Base-by-base conservation (phyloP, 2,329 filamentous ascomycete genomes). In the Monosporascus sp. region DNA sequence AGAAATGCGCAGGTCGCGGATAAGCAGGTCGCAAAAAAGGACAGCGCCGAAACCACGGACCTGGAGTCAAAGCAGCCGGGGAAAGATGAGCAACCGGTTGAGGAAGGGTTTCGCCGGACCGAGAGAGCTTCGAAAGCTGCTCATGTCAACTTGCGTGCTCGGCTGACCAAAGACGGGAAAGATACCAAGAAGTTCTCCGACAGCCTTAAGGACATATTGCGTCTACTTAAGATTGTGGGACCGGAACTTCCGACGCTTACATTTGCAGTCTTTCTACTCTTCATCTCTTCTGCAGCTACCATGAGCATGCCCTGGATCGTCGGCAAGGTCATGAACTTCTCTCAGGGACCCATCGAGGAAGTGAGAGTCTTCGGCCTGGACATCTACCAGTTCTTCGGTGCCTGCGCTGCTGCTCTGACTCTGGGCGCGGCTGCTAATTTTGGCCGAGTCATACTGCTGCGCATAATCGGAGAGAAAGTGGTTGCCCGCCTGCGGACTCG, bases 231-330 rank as follows among this genome's bases (percentile, higher is more conserved):
- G 71, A 94, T 99, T 66, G 94, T 94, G 14, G 80, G 83, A 52
- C 93, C 93, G 3, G 94, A 99, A 73, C 74, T 88, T 31, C 86
- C 79, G 66, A 88, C 89, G 70, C 83, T 99, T 17, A 79, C 77
- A 6, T 71, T 88, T 58, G 95, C 95, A 3, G 93, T 97, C 68
- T 69, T 88, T 52, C 88, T 96, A 66, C 78, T 99, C 49, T 78
- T 99, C 54, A 79, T 97, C 57, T 97, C 93, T 17, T 97, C 93
- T 4, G 82, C 85, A 49, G 91, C 99, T 61, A 96, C 92, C 53
- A 96, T 99, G 88, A 92, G 90, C 2, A 89, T 99, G 55, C 94
- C 94, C 1, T 96, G 97, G 68, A 96, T 92, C 0, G 96, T 99
- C 59, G 94, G 94, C 52, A 93, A 92, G 67, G 96, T 99, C 57